Percentiles rank a stretch among this genome's conserved stretches.
These are phyloP conservation scores for Mycogone perniciosa DNA, from an alignment of 2,329 filamentous ascomycete genomes.

Conservation along the genomic window DNA sequence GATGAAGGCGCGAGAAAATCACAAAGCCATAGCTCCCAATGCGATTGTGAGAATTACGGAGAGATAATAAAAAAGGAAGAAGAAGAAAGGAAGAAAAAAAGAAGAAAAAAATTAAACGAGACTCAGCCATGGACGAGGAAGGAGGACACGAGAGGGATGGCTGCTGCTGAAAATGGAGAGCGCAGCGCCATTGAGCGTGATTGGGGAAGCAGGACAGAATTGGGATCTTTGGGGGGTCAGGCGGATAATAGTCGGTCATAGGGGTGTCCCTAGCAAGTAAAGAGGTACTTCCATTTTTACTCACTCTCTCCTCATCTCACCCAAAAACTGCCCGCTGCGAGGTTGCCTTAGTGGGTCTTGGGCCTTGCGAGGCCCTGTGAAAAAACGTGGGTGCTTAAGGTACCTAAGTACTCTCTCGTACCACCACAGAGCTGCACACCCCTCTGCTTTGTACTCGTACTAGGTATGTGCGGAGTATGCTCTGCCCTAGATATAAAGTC, in stretches of 20 bases:
- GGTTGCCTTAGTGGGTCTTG: neutral
- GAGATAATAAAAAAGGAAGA: neutral
- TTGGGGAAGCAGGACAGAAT: neutral
- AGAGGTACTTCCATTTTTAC: neutral
- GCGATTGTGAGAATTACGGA: neutral
- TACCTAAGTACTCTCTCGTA: neutral
- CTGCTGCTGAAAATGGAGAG: neutral
- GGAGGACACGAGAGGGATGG: neutral
- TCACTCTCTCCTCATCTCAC: neutral
- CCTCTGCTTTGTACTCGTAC: too few species aligned
- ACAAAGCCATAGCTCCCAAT: neutral
- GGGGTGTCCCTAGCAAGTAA: neutral
- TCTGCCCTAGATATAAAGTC: too few species aligned
- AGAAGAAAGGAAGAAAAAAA: neutral
- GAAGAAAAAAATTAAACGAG: neutral
- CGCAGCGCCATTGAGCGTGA: neutral
- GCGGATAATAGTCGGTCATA: neutral
- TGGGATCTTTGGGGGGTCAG: neutral
- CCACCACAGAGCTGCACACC: too few species aligned
- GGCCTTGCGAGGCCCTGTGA: slow-evolving; percentile 6
- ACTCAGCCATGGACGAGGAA: neutral
- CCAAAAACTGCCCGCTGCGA: neutral
- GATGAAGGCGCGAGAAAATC: neutral
- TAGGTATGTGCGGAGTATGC: too few species aligned
- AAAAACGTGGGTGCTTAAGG: slow-evolving; percentile 10